These are phyloP conservation scores for Sporothrix variecibatus DNA, from an alignment of 2,329 filamentous ascomycete genomes.

Conservation along the genomic window DNA sequence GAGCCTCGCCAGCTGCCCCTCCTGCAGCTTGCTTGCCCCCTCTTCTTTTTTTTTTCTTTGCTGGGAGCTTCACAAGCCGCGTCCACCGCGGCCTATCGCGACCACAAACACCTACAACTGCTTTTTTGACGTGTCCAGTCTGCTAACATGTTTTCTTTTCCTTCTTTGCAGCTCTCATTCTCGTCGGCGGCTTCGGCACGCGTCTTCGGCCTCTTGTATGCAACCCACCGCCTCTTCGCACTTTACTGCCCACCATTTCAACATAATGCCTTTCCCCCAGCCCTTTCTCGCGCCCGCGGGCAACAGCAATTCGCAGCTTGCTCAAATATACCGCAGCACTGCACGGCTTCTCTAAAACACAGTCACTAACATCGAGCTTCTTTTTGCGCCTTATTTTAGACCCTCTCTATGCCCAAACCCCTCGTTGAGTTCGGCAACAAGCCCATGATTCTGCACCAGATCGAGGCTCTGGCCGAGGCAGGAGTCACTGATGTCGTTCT, in stretches of 20 bases:
- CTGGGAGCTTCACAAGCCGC: not conserved
- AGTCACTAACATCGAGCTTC: slow-evolving; percentile 24
- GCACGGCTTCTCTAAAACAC: not conserved
- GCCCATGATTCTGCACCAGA: slow-evolving; percentile 98
- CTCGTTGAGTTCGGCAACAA: slow-evolving; percentile 98
- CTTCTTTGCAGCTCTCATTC: slow-evolving; percentile 91
- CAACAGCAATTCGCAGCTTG: not conserved
- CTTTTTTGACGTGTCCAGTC: not conserved
- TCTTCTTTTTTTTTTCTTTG: not conserved
- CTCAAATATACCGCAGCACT: not conserved
- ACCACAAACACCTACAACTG: not conserved
- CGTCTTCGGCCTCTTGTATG: slow-evolving; percentile 92
- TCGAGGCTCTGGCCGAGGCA: slow-evolving; percentile 88
- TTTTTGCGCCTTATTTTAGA: slow-evolving; percentile 54
- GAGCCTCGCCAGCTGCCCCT: not conserved
- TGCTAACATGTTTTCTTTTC: slow-evolving; percentile 44
- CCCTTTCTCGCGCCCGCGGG: not conserved
- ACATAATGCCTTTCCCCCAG: slow-evolving; percentile 1
- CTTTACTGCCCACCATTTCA: not conserved
- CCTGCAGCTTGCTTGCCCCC: not conserved
- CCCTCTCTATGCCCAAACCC: slow-evolving; percentile 93
- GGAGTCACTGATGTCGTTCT: slow-evolving; percentile 97
- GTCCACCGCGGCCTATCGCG: not conserved
- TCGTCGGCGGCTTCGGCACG: slow-evolving; percentile 98
- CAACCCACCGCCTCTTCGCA: slow-evolving; percentile 31